phyloP scores from a whole-genome alignment of 1,284 basidiomycete species.

The Puccinia coronata region DNA sequence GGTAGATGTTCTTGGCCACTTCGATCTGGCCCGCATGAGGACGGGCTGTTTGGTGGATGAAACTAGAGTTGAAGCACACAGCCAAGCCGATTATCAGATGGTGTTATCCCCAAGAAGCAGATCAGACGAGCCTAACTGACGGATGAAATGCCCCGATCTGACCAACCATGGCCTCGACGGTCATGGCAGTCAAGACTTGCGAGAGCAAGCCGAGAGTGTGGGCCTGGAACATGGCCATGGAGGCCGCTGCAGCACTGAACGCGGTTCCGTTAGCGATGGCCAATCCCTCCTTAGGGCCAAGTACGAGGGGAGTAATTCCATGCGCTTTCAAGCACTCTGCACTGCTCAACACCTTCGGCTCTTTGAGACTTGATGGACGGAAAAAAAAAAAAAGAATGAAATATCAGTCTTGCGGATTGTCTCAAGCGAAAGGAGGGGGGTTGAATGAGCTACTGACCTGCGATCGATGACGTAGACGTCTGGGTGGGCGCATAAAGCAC shows the following conservation, averaged over 20 bases:
- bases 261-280: slow-evolving; percentile 80
- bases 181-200: slow-evolving; percentile 78
- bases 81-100: background rate
- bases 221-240: slow-evolving; percentile 68
- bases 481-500: slow-evolving; percentile 73
- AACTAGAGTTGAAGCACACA: slow-evolving; percentile 56
- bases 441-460: slow-evolving; percentile 59
- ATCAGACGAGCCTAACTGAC: slow-evolving; percentile 20
- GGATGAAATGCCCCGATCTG: slow-evolving; percentile 72
- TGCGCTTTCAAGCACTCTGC: slow-evolving; percentile 69
- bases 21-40: slow-evolving; percentile 85
- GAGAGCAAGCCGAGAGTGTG: slow-evolving; percentile 71
- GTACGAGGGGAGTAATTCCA: slow-evolving; percentile 68
- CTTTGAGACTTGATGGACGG: background rate
- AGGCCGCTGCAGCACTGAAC: slow-evolving; percentile 66
- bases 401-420: too few relatives aligned
- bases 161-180: slow-evolving; percentile 77
- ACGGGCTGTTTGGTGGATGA: slow-evolving; percentile 74
- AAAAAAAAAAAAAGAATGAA: background rate
- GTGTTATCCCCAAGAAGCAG: background rate
- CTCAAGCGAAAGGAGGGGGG: too few relatives aligned
- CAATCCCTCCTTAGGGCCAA: slow-evolving; percentile 78
- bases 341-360: slow-evolving; percentile 64
- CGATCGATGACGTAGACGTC: slow-evolving; percentile 69
- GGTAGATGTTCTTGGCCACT: slow-evolving; percentile 69